Evolutionary conservation across 495 filamentous ascomycete genomes (phyloP).

Genomic region (Viridothelium virens): DNA sequence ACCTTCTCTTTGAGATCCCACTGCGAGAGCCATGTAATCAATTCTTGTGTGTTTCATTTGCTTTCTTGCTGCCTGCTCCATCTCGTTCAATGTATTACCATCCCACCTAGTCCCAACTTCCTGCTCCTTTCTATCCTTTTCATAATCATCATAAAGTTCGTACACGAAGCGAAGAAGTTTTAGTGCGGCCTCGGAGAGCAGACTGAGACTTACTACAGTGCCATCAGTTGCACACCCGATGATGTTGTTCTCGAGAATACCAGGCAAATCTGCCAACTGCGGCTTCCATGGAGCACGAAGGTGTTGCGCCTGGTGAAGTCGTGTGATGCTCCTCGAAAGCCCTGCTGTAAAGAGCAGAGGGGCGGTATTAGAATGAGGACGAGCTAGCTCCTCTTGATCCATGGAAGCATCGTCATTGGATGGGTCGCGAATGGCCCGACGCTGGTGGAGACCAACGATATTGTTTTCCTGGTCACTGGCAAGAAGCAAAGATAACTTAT

Average conservation of each 20-base stretch:
- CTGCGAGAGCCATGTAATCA: conserved; percentile 4
- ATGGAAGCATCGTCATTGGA: neutral
- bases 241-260: conserved; percentile 30
- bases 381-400: neutral
- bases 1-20: conserved; percentile 3
- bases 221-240: conserved; percentile 33
- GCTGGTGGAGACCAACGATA: conserved; percentile 26
- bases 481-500: conserved; percentile 4
- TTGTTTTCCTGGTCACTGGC: neutral
- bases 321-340: conserved; percentile 30
- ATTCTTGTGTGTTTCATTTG: neutral
- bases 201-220: conserved; percentile 21
- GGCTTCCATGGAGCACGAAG: conserved; percentile 31
- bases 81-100: conserved; percentile 4
- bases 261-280: conserved; percentile 7
- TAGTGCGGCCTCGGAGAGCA: conserved; percentile 16
- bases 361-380: conserved; percentile 15
- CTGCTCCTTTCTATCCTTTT: neutral
- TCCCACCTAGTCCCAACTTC: conserved; percentile 7
- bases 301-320: conserved; percentile 25
- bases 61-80: neutral
- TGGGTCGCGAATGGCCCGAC: neutral
- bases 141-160: conserved; percentile 18
- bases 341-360: conserved; percentile 30
- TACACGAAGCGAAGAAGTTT: conserved; percentile 22